These are phyloP conservation scores for Rhexocercosporidium sp. DNA, from an alignment of 2,329 filamentous ascomycete genomes.

Conservation along the genomic window DNA sequence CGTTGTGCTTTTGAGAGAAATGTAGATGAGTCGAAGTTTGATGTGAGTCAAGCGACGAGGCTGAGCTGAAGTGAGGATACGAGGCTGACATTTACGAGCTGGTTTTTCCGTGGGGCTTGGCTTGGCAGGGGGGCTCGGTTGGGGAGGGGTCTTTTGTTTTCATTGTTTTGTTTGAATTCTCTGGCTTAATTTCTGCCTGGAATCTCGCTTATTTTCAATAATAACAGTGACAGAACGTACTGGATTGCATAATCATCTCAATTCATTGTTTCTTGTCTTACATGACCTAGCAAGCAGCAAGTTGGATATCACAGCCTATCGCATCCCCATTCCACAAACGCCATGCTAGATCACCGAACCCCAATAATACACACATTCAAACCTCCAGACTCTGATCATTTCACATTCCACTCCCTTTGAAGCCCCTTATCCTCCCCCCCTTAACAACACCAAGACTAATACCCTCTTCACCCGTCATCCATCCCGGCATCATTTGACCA, in stretches of 20 bases:
- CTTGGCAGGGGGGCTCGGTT: background rate
- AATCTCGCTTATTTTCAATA: too few species aligned
- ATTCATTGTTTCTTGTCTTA: background rate
- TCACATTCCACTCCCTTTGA: slow-evolving; percentile 60
- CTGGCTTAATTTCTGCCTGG: background rate
- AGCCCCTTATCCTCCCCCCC: slow-evolving; percentile 66
- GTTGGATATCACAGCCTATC: slow-evolving; percentile 14
- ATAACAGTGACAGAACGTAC: too few species aligned
- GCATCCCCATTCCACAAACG: background rate
- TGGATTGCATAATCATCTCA: background rate
- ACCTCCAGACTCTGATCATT: background rate
- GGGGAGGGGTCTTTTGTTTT: background rate
- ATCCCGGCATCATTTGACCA: slow-evolving; percentile 80
- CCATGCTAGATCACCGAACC: slow-evolving; percentile 11
- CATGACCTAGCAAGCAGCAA: background rate
- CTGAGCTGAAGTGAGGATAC: slow-evolving; percentile 5
- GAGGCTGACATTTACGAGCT: slow-evolving; percentile 12
- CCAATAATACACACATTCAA: slow-evolving; percentile 1
- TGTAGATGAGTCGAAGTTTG: background rate
- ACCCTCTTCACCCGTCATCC: slow-evolving; percentile 88
- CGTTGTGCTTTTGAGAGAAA: background rate
- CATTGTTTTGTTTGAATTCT: background rate
- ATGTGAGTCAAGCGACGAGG: slow-evolving; percentile 15
- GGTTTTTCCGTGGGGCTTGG: background rate
- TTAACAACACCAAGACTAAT: slow-evolving; percentile 75